A percentile compares a stretch with the other conserved stretches of the same genome.
Evolutionary conservation across 1,139 yeast genomes (phyloP).

Genomic region (Candida gigantensis): DNA sequence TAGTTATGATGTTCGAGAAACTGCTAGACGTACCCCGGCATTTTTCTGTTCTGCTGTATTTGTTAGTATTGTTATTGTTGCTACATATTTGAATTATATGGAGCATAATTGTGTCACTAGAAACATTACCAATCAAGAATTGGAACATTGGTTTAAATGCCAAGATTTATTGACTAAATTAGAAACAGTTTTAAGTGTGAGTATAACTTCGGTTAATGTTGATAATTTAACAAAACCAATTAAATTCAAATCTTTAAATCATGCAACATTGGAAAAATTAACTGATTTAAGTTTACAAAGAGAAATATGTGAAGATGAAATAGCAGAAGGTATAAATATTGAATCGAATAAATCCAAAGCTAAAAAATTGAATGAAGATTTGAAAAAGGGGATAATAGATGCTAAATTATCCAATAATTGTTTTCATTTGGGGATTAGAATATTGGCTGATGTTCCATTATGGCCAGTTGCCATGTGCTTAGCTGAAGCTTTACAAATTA

Average conservation of each 20-base stretch:
- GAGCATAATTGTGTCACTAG: slow-evolving; percentile 37
- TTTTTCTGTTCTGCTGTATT: slow-evolving; percentile 70
- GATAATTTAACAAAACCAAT: slow-evolving; percentile 47
- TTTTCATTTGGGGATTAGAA: slow-evolving; percentile 66
- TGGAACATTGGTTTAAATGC: slow-evolving; percentile 52
- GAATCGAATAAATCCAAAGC: slow-evolving; percentile 11
- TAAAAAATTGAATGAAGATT: slow-evolving; percentile 20
- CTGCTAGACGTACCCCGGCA: slow-evolving; percentile 71
- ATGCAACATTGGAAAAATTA: slow-evolving; percentile 7
- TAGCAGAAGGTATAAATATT: slow-evolving; percentile 11
- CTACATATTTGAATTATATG: slow-evolving; percentile 58
- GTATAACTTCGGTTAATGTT: slow-evolving; percentile 41
- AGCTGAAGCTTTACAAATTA: slow-evolving; percentile 72
- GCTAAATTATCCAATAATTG: slow-evolving; percentile 57
- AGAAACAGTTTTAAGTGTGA: slow-evolving; percentile 45
- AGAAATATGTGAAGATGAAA: slow-evolving; percentile 14
- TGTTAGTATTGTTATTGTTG: slow-evolving; percentile 57
- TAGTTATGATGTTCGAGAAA: slow-evolving; percentile 57
- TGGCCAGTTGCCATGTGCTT: slow-evolving; percentile 79
- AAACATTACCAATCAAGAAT: slow-evolving; percentile 42
- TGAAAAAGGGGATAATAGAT: slow-evolving; percentile 34
- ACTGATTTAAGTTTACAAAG: slow-evolving; percentile 13
- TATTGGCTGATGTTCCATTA: slow-evolving; percentile 77
- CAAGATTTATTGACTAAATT: slow-evolving; percentile 55
- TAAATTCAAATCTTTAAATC: slow-evolving; percentile 7